Evolutionary conservation across 1,284 basidiomycete species (phyloP).

Genomic region (Melampsora abietis-canadensis): DNA sequence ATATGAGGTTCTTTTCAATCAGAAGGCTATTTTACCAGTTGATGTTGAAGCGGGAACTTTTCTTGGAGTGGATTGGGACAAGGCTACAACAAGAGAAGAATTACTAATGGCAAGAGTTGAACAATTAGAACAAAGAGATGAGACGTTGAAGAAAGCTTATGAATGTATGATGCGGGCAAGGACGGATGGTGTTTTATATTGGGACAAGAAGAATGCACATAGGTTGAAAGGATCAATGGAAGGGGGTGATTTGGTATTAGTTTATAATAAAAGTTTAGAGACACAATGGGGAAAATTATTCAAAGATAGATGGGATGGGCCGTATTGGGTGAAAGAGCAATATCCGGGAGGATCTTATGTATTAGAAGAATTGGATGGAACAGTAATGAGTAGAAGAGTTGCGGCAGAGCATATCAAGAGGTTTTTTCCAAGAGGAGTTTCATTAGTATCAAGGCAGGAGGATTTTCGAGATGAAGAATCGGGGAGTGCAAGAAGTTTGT

Average conservation of each 20-base stretch:
- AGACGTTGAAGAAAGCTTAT: not conserved
- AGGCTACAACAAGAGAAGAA: not conserved
- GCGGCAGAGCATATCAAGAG: slow-evolving; percentile 8
- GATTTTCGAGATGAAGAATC: not conserved
- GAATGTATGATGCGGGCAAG: not conserved
- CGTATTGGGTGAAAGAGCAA: slow-evolving; percentile 16
- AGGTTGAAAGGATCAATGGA: slow-evolving; percentile 5
- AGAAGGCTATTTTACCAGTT: slow-evolving; percentile 4
- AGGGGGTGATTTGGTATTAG: slow-evolving; percentile 15
- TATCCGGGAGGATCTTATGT: not conserved
- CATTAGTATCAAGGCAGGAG: not conserved
- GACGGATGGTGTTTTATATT: slow-evolving; percentile 9
- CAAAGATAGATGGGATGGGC: slow-evolving; percentile 22
- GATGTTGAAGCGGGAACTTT: slow-evolving; percentile 6
- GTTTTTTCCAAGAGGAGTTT: slow-evolving; percentile 7
- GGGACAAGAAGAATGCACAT: slow-evolving; percentile 11
- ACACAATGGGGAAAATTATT: slow-evolving; percentile 31
- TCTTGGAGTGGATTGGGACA: slow-evolving; percentile 3
- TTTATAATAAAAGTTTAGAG: slow-evolving; percentile 20
- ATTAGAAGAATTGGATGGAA: slow-evolving; percentile 13
- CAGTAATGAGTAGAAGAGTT: not conserved
- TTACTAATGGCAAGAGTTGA: not conserved
- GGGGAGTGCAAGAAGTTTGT: no score
- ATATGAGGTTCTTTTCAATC: not conserved
- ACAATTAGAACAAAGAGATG: not conserved